These are phyloP conservation scores for Punctularia strigosozonata DNA, from an alignment of 768 basidiomycete genomes.

Conservation along the genomic window DNA sequence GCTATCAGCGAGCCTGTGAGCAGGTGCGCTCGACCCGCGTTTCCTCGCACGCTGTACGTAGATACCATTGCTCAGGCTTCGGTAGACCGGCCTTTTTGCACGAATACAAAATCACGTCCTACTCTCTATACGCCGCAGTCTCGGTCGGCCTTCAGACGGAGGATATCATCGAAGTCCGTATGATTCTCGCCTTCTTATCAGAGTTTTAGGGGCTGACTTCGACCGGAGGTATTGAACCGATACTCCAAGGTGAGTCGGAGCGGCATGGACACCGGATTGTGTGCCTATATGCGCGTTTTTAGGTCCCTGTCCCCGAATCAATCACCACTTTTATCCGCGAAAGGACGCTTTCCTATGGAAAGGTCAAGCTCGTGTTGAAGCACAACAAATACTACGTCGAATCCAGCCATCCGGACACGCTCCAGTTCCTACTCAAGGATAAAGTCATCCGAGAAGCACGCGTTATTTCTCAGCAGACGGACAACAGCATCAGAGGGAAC, in stretches of 20 bases:
- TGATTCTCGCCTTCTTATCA: constrained; percentile 9
- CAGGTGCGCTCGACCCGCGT: constrained; percentile 53
- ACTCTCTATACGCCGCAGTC: constrained; percentile 96
- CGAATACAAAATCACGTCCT: constrained; percentile 97
- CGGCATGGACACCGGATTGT: neutral
- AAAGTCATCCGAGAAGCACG: constrained; percentile 75
- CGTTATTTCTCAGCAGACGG: constrained; percentile 53
- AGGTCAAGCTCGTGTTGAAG: constrained; percentile 96
- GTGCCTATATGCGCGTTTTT: constrained; percentile 4
- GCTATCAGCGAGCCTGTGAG: constrained; percentile 98
- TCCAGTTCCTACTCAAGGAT: constrained; percentile 83
- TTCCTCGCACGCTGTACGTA: constrained; percentile 14
- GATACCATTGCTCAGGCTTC: constrained; percentile 13
- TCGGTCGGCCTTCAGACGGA: constrained; percentile 96
- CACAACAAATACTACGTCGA: constrained; percentile 98
- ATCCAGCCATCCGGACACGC: constrained; percentile 87
- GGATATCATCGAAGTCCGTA: constrained; percentile 89
- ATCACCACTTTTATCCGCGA: constrained; percentile 84
- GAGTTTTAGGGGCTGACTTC: constrained; percentile 21
- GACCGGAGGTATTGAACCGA: constrained; percentile 59
- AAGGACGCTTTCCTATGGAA: constrained; percentile 92
- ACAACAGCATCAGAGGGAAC: constrained; percentile 64
- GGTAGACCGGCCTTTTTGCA: constrained; percentile 91
- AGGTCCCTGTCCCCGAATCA: constrained; percentile 88
- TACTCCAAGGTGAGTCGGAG: constrained; percentile 53